Evolutionary conservation across 2,329 filamentous ascomycete species (phyloP).

Genomic region (Intubia oerlemansii): DNA sequence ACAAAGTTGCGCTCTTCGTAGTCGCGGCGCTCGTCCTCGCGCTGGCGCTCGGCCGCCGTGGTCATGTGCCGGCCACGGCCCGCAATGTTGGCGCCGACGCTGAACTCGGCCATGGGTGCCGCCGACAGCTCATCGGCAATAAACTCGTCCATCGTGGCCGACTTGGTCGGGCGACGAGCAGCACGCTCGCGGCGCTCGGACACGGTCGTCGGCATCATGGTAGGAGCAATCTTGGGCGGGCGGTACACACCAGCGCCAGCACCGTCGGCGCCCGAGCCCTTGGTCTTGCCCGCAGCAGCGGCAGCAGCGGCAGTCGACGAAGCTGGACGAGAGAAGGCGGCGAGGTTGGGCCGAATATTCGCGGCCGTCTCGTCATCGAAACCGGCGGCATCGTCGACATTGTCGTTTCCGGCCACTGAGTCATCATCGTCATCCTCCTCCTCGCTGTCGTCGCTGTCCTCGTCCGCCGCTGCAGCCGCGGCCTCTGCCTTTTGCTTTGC

Average conservation of each 20-base stretch:
- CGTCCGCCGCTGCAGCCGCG: slow-evolving; percentile 15
- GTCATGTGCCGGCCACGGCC: slow-evolving; percentile 60
- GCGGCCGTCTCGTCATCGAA: slow-evolving; percentile 3
- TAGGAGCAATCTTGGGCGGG: slow-evolving; percentile 73
- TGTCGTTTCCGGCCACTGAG: too few relatives aligned
- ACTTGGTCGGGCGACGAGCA: slow-evolving; percentile 45
- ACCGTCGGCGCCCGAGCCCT: slow-evolving; percentile 7
- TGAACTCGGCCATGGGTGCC: slow-evolving; percentile 67
- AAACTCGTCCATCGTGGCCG: slow-evolving; percentile 80
- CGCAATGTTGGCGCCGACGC: slow-evolving; percentile 76
- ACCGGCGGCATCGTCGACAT: slow-evolving; percentile 6
- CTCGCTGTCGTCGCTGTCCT: slow-evolving; percentile 16
- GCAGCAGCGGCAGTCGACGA: neutral
- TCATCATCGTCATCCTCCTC: slow-evolving; percentile 9
- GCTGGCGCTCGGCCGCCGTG: slow-evolving; percentile 51
- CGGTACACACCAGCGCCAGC: slow-evolving; percentile 48
- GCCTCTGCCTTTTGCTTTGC: slow-evolving; percentile 15
- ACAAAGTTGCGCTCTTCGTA: slow-evolving; percentile 92
- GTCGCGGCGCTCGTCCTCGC: slow-evolving; percentile 55
- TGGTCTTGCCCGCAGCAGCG: neutral
- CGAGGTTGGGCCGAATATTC: slow-evolving; percentile 14
- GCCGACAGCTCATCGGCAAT: slow-evolving; percentile 64
- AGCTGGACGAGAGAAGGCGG: slow-evolving; percentile 15
- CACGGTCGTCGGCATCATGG: slow-evolving; percentile 58
- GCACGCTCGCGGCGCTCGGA: slow-evolving; percentile 40